Evolutionary conservation across 441 rosid species (phyloP), one percentile per base, ranked within the genome.

Genomic region (Mallotus repandus): DNA sequence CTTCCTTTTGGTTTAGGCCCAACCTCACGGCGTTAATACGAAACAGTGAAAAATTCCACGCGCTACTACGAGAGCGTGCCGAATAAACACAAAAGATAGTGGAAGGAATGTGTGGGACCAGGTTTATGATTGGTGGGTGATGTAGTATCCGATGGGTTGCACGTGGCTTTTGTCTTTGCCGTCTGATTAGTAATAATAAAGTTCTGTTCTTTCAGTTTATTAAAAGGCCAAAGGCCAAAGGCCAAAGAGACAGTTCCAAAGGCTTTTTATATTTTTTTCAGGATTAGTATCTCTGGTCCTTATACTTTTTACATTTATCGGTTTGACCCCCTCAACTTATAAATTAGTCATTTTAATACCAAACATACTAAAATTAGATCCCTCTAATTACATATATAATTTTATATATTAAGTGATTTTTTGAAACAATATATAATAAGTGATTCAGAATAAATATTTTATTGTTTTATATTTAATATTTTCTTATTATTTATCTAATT

Each of bases 11-110:
- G 62, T 65, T 48, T 71, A 70, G 50, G 69, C 53, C 53, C 46
- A 15, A 5, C 4, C 32, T 29, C 32, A 29, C 32, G 32, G 76
- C 25, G 38, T 68, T 74, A 71, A 74, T 74, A 61, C 61, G 69
- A 69, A 79, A 63, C 76, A 71, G 77, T 73, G 68, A 29, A 70
- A 25, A 25, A 45, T 18, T 32, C 52, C 84, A 76, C 77, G 72
- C 79, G 74, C 71, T 38, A 8, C 4, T 4, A 0, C 6, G 1
- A 38, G 87, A 72, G 83, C 80, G 86, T 84, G 85, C 1, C 2
- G 16, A 4, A 6, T 54, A 76, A 67, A n/a, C 53, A 50, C 53
- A 2, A 4, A 35, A 56, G 59, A 63, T 10, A 65, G 41, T 49
- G 62, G 9, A 13, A 11, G 57, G 8, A 13, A 19, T 22, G 7